These are phyloP conservation scores for Mycosphaerella arachidis DNA, from an alignment of 2,329 filamentous ascomycete genomes.

Conservation along the genomic window DNA sequence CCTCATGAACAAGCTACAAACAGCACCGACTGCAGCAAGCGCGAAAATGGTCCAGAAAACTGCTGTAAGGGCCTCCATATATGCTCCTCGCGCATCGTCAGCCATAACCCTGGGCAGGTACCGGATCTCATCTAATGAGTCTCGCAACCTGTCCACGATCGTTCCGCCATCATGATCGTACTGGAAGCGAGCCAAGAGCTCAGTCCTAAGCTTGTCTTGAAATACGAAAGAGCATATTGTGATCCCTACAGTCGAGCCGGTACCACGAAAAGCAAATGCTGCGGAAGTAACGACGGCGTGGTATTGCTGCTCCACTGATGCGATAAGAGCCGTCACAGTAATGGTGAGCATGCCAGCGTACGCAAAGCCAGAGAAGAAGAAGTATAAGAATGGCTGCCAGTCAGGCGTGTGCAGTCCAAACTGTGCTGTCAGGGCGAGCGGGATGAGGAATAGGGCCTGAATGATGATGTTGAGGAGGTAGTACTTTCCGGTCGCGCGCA, in stretches of 20 bases:
- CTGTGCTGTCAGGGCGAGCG: not conserved
- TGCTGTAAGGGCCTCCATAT: constrained; percentile 1
- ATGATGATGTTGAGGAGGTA: not conserved
- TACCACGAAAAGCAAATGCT: not conserved
- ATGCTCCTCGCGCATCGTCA: not conserved
- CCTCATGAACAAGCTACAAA: not conserved
- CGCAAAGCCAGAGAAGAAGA: not conserved
- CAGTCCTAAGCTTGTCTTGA: not conserved
- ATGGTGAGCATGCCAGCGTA: not conserved
- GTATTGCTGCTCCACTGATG: not conserved
- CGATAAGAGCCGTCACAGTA: not conserved
- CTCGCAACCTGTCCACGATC: not conserved
- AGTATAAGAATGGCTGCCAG: not conserved
- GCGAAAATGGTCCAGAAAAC: not conserved
- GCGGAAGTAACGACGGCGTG: not conserved
- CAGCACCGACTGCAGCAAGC: not conserved
- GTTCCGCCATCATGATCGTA: not conserved
- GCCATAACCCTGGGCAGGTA: not conserved
- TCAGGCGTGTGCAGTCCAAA: not conserved
- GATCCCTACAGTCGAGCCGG: not conserved
- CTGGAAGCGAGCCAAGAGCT: not conserved
- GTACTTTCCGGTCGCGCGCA: not conserved
- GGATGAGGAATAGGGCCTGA: not conserved
- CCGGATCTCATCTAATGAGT: not conserved
- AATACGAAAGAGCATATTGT: not conserved